Conservation (phyloP, 2,329 filamentous ascomycete species). For the Beauveria pseudobassiana region DNA sequence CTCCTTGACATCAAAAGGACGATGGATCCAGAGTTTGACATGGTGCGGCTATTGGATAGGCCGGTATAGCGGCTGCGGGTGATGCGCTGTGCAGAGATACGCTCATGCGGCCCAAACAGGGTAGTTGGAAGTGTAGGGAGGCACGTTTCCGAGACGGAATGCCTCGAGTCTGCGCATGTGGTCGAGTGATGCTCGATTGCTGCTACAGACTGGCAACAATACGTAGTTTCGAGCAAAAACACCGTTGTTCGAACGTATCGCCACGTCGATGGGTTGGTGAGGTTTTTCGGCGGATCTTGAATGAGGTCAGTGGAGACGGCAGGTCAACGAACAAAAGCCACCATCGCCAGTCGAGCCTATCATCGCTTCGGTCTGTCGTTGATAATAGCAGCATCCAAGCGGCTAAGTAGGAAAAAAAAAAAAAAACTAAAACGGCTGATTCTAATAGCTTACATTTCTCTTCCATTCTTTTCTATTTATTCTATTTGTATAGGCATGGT, state of each 20-base stretch:
- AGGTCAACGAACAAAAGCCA: not conserved
- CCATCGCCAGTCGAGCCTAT: not conserved
- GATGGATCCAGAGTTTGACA: slow-evolving; percentile 28
- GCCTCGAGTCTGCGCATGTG: not conserved
- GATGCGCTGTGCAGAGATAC: not conserved
- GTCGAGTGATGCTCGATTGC: not conserved
- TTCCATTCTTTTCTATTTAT: no score
- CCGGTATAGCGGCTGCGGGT: not conserved
- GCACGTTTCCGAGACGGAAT: not conserved
- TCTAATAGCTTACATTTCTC: no score
- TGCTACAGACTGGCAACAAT: no score
- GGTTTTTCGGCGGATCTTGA: not conserved
- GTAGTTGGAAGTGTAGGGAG: not conserved
- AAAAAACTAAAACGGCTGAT: no score
- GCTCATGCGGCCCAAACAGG: no score
- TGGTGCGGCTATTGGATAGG: slow-evolving; percentile 9
- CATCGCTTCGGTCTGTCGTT: not conserved
- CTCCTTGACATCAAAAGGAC: slow-evolving; percentile 34
- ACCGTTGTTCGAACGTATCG: not conserved
- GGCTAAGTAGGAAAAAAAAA: no score
- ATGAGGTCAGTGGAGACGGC: not conserved
- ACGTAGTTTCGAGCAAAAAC: not conserved
- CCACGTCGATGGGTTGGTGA: not conserved
- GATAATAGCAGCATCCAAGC: not conserved
- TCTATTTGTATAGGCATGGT: not conserved